phyloP scores from a whole-genome alignment of 1,284 basidiomycete genomes.

The Microbotryum scabiosae region DNA sequence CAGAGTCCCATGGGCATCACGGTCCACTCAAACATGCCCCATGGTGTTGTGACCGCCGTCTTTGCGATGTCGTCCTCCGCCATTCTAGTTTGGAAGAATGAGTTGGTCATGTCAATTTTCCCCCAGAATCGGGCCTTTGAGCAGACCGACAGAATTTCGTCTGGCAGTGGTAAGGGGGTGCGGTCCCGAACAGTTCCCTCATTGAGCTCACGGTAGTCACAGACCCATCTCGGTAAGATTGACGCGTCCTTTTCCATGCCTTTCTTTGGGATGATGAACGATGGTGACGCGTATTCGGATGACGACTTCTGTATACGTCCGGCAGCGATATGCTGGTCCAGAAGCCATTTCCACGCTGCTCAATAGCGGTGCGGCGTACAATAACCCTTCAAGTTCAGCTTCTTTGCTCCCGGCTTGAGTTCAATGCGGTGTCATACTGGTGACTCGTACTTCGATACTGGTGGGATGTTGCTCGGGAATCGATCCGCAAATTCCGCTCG shows the following conservation, averaged over 20 bases:
- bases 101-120: conserved; percentile 45
- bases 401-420: no score
- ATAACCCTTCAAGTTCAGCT: neutral
- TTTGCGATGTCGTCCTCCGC: conserved; percentile 41
- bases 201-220: conserved; percentile 18
- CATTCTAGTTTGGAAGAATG: conserved; percentile 44
- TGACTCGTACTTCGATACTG: no score
- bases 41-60: conserved; percentile 44
- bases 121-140: conserved; percentile 35
- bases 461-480: conserved; percentile 5
- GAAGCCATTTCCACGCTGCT: conserved; percentile 5
- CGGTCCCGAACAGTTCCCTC: conserved; percentile 17
- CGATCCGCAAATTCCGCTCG: neutral
- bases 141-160: conserved; percentile 11
- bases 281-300: conserved; percentile 37
- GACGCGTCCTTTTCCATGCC: conserved; percentile 40
- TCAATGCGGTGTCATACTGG: no score
- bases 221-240: conserved; percentile 14
- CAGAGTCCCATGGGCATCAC: conserved; percentile 45
- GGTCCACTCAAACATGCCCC: no score
- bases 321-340: conserved; percentile 13
- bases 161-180: conserved; percentile 15
- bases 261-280: conserved; percentile 49
- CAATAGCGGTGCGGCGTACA: conserved; percentile 3
- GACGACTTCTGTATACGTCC: conserved; percentile 8